Evolutionary conservation across 2,329 filamentous ascomycete species (phyloP), one percentile per base, ranked within the genome.

Genomic region (Knufia fluminis): DNA sequence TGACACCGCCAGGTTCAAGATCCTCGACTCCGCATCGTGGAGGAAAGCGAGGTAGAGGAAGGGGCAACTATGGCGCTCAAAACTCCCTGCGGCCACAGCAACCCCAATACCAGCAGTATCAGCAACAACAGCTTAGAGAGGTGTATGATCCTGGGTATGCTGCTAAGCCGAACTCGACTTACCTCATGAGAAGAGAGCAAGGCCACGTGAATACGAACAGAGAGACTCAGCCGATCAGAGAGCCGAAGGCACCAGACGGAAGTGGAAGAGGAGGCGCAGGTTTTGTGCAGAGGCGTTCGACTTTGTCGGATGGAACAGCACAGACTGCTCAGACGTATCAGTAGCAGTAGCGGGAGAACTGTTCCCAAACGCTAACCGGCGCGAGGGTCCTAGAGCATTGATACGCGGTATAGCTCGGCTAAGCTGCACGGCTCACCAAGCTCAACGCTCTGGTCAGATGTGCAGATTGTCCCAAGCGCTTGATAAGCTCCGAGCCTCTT

Each of bases 71-170:
- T 7, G 47, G 46, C 28, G 49, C 26, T 50, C 35, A 22, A 36
- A 45, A 61, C 65, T 52, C n/a, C 46, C 60, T 59, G 60, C 42
- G 55, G 54, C 23, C 50, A 47, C 55, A 64, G 32, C 56, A 65
- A 49, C 59, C 60, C n/a, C 16, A 48, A 20, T 22, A 44, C 9
- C 24, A 45, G 16, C 41, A 46, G 7, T 41, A 35, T 4, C 35
- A 46, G 58, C 51, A 65, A 47, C 60, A 51, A 28, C 58, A 64
- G 4, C 68, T 68, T 10, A 74, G 77, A 44, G 84, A 89, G 61
- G 73, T 95, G 1, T 95, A 81, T 66, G 88, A 95, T 60, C 87
- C 88, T 0, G 79, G 76, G 31, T 87, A 83, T 62, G 71, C 80
- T 12, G 69, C 79, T 2, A 88, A 80, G 59, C 79, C 82, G 0